phyloP scores from a whole-genome alignment of 352 stramenopile genomes.

The Aphanomyces cochlioides region DNA sequence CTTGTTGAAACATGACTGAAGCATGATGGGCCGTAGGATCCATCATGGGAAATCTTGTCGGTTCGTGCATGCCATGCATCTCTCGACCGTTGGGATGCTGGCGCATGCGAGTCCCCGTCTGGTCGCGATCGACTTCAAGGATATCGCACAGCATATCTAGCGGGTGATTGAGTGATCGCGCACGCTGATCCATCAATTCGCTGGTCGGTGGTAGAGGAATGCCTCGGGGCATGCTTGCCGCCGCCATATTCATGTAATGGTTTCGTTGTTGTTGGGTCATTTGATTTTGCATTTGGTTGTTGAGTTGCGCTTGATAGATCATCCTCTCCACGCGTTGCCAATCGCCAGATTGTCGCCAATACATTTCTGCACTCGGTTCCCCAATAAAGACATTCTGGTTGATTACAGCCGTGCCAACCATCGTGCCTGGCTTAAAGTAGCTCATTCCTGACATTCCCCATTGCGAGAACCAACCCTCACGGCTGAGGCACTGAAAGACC shows the following conservation, averaged over 20 bases:
- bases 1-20: conserved; percentile 2
- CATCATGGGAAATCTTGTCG: conserved; percentile 7
- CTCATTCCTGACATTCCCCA: conserved; percentile 13
- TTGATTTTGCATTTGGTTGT: conserved; percentile 22
- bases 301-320: conserved; percentile 13
- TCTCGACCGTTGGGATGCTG: neutral
- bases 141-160: conserved; percentile 18
- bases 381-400: conserved; percentile 20
- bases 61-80: neutral
- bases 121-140: conserved; percentile 10
- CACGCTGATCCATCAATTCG: conserved; percentile 8
- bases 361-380: conserved; percentile 13
- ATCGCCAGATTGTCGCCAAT: conserved; percentile 16
- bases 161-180: conserved; percentile 8
- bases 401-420: conserved; percentile 8
- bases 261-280: conserved; percentile 1
- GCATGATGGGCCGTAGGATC: conserved; percentile 4
- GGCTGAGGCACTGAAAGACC: conserved; percentile 13
- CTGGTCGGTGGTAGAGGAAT: neutral
- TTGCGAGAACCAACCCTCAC: conserved; percentile 17
- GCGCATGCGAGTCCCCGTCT: neutral
- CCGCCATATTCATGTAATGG: neutral
- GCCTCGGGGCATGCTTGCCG: conserved; percentile 1
- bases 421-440: conserved; percentile 20
- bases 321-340: conserved; percentile 16